A percentile compares a stretch with the other conserved stretches of the same genome.
Conservation (phyloP, 2,329 filamentous ascomycete species). For the Penicillium digitatum region DNA sequence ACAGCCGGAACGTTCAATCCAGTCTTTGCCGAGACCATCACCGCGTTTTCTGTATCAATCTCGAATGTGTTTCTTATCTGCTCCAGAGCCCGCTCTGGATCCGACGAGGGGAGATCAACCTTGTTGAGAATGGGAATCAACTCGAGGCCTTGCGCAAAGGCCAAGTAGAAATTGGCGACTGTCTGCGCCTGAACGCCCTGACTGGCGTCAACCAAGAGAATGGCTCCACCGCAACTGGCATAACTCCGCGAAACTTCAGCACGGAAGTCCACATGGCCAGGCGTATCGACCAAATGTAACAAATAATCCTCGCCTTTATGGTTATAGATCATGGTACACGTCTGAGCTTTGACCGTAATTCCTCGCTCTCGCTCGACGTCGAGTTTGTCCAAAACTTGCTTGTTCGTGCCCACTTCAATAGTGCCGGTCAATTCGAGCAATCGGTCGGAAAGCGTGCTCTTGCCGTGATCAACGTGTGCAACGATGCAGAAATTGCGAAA, state of each 20-base stretch:
- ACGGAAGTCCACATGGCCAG: conserved; percentile 95
- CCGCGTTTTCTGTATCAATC: conserved; percentile 69
- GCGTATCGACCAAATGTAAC: conserved; percentile 91
- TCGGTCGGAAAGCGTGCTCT: conserved; percentile 90
- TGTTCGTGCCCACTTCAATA: conserved; percentile 79
- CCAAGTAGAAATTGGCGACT: conserved; percentile 96
- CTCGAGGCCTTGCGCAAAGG: conserved; percentile 82
- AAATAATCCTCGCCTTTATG: conserved; percentile 83
- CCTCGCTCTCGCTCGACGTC: conserved; percentile 94
- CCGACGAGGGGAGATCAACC: conserved; percentile 85
- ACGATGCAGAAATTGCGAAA: conserved; percentile 97
- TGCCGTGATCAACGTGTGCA: conserved; percentile 97
- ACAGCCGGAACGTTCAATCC: conserved; percentile 81
- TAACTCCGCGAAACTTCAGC: conserved; percentile 95
- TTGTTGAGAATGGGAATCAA: conserved; percentile 95
- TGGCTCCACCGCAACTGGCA: conserved; percentile 87
- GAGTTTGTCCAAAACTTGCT: conserved; percentile 94
- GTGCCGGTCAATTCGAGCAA: conserved; percentile 92
- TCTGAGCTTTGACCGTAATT: conserved; percentile 98
- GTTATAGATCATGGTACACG: conserved; percentile 95
- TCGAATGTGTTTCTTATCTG: conserved; percentile 88
- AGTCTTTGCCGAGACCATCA: conserved; percentile 88
- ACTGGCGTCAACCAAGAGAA: conserved; percentile 90
- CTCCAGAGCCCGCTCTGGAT: conserved; percentile 76
- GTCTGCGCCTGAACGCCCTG: conserved; percentile 98